phyloP scores from a whole-genome alignment of 306 rosid species.

The Vigna nakashimae region DNA sequence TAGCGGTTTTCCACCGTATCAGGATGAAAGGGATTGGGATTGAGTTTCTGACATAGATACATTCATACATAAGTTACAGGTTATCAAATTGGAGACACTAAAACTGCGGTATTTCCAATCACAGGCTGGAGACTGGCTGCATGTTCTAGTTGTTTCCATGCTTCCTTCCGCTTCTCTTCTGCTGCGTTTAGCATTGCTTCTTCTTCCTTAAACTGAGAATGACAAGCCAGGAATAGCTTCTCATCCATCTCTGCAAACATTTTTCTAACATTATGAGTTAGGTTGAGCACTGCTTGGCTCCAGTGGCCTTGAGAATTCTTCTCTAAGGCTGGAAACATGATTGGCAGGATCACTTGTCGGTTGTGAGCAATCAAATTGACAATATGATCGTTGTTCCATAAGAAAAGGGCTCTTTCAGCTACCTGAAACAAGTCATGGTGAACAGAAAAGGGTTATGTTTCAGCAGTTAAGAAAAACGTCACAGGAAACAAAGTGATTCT shows the following conservation, averaged over 20 bases:
- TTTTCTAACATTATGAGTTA: slow-evolving; percentile 79
- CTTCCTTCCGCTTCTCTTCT: slow-evolving; percentile 72
- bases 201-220: slow-evolving; percentile 67
- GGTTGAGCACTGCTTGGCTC: slow-evolving; percentile 90
- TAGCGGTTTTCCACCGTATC: slow-evolving; percentile 48
- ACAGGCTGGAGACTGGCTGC: slow-evolving; percentile 78
- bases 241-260: slow-evolving; percentile 94
- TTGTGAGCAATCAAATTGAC: slow-evolving; percentile 87
- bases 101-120: slow-evolving; percentile 80
- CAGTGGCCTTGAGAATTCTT: slow-evolving; percentile 81
- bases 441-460: not conserved
- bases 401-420: slow-evolving; percentile 95
- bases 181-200: slow-evolving; percentile 56
- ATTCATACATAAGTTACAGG: slow-evolving; percentile 46
- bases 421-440: slow-evolving; percentile 66
- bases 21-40: slow-evolving; percentile 41
- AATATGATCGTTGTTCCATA: slow-evolving; percentile 92
- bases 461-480: slow-evolving; percentile 21
- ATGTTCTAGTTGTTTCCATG: slow-evolving; percentile 79
- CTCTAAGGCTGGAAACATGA: slow-evolving; percentile 82
- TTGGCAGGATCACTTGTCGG: slow-evolving; percentile 81
- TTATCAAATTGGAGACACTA: slow-evolving; percentile 66
- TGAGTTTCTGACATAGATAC: slow-evolving; percentile 28
- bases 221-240: slow-evolving; percentile 69
- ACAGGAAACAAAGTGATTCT: slow-evolving; percentile 31